Percentiles rank a stretch among this genome's conserved stretches.
These are phyloP conservation scores for Elaeagnus macrophylla DNA, from an alignment of 306 rosid genomes.

Conservation along the genomic window DNA sequence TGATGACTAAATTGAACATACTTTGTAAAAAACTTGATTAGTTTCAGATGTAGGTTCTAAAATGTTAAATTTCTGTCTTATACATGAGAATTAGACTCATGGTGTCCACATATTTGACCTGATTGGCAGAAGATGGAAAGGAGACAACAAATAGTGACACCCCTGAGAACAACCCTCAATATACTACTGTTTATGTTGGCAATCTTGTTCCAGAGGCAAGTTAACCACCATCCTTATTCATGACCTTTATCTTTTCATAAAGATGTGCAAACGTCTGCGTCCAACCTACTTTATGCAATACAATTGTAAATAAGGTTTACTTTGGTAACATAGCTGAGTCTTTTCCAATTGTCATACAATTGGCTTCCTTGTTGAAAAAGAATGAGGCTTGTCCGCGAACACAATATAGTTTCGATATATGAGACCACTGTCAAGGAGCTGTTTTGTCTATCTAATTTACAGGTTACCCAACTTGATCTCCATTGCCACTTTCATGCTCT, in stretches of 20 bases:
- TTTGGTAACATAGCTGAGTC: slow-evolving; percentile 1
- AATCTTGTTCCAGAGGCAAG: slow-evolving; percentile 87
- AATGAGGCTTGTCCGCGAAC: background rate
- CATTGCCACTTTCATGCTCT: slow-evolving; percentile 85
- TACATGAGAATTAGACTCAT: background rate
- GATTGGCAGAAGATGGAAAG: slow-evolving; percentile 82
- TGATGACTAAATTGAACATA: no score
- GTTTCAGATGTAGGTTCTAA: background rate
- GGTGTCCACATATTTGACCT: background rate
- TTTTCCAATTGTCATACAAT: background rate
- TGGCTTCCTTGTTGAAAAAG: background rate
- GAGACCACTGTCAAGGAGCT: background rate
- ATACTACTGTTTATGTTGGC: slow-evolving; percentile 95
- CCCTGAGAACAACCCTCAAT: slow-evolving; percentile 92
- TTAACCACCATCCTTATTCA: slow-evolving; percentile 3
- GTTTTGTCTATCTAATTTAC: slow-evolving; percentile 12
- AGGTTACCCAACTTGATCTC: slow-evolving; percentile 82
- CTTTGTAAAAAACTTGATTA: no score
- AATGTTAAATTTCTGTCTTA: background rate
- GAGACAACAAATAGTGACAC: slow-evolving; percentile 63
- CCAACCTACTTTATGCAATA: background rate
- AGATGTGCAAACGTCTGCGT: background rate
- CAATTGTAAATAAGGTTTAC: background rate
- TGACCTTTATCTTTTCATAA: background rate
- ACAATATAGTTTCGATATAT: background rate